These are phyloP conservation scores for Brassica napus DNA, from an alignment of 345 rosid genomes.

Conservation along the genomic window Da-Ae NC_063445.1:7305501-7306000, in stretches of 20 bases:
- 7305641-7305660: conserved; percentile 98
- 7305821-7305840: conserved; percentile 99
- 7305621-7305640: conserved; percentile 98
- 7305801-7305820: conserved; percentile 95
- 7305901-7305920: conserved; percentile 90
- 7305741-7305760: conserved; percentile 53
- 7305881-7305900: conserved; percentile 99
- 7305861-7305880: conserved; percentile 94
- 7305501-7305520: conserved; percentile 42
- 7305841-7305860: conserved; percentile 99
- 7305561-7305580: conserved; percentile 99
- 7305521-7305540: conserved; percentile 96
- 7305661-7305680: conserved; percentile 99
- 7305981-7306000: conserved; percentile 67
- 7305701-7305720: neutral
- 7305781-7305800: conserved; percentile 98
- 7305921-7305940: conserved; percentile 93
- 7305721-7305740: neutral
- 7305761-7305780: conserved; percentile 98
- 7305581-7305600: conserved; percentile 99
- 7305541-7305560: conserved; percentile 96
- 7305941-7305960: conserved; percentile 99
- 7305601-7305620: conserved; percentile 97
- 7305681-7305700: neutral
- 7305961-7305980: conserved; percentile 98